Base-by-base conservation (phyloP, 371 early-diverging fungal species). In the Basidiobolus meristosporus region DNA sequence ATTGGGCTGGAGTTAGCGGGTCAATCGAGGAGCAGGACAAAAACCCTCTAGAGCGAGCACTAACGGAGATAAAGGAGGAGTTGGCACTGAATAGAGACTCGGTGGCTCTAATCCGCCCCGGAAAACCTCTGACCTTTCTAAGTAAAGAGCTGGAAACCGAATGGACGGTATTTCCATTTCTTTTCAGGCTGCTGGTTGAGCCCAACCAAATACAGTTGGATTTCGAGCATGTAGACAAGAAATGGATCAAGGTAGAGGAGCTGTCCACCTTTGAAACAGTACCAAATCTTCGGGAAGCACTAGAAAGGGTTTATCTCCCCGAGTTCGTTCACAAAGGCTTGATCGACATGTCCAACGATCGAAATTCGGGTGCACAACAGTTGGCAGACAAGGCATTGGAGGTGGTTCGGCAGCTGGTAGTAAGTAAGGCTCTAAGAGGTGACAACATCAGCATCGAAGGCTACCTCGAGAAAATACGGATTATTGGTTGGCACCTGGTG, bases 1-100 rank as follows among this genome's bases (percentile, higher is more conserved):
- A 14, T 38, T 44, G 44, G 44, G 44, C 44, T 16, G 39, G 39
- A 4, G 19, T 44, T 23, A 39, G 44, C 23, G 44, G 44, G 15
- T 26, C 32, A 12, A 38, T 44, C 16, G 44, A 44, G 32, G 10
- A 7, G n/a, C n/a, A 31, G 9, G 44, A 44, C 36, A 31, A 18
- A 32, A 31, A 38, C 12, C 44, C 44, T 11, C 28, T 44, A 3
- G 38, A 38, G 16, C 39, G 44, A 23, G 44, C 44, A 7, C 12
- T 44, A n/a, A 44, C 10, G 11, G 44, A 44, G 23, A 44, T 44
- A 10, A 15, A 28, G 17, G 44, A 44, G 33, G 44, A 44, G 32
- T 32, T 32, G 3, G 12, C 18, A 12, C 29, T 44, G 2, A 31
- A 31, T 2, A 15, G 11, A n/a, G 16, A n/a, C 6, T 38, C 38